phyloP scores from a whole-genome alignment of 1,139 yeast species.

The Zygoascus hellenicus region DNA sequence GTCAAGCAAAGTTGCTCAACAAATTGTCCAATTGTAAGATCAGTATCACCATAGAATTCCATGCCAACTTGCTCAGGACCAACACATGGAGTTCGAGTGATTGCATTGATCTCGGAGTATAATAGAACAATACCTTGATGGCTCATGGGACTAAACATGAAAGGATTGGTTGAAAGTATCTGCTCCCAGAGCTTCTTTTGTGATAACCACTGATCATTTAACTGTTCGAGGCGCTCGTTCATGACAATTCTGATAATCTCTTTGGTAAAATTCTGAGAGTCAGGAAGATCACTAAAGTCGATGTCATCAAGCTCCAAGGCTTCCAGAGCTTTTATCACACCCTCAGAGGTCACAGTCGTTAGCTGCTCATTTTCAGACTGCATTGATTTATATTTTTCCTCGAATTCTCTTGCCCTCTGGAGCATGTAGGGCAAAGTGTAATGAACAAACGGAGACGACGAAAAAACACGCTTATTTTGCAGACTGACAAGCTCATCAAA shows the following conservation, averaged over 20 bases:
- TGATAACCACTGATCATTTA: slow-evolving; percentile 29
- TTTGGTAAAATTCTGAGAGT: slow-evolving; percentile 20
- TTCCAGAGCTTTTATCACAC: slow-evolving; percentile 12
- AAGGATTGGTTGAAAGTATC: slow-evolving; percentile 44
- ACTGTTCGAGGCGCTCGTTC: slow-evolving; percentile 22
- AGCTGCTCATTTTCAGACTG: slow-evolving; percentile 14
- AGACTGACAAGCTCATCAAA: slow-evolving; percentile 47
- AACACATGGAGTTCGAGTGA: slow-evolving; percentile 83
- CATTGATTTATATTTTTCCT: slow-evolving; percentile 31
- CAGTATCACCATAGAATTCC: slow-evolving; percentile 88
- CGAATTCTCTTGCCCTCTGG: slow-evolving; percentile 50
- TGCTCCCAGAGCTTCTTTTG: slow-evolving; percentile 58
- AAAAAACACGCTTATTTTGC: slow-evolving; percentile 48
- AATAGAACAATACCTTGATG: slow-evolving; percentile 77
- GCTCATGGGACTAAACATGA: slow-evolving; percentile 54
- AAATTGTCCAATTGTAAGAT: slow-evolving; percentile 82
- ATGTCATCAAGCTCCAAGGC: slow-evolving; percentile 17
- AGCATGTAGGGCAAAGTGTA: slow-evolving; percentile 64
- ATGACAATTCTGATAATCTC: slow-evolving; percentile 25
- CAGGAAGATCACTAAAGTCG: slow-evolving; percentile 22
- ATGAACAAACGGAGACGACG: slow-evolving; percentile 70
- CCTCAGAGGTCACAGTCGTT: slow-evolving; percentile 17
- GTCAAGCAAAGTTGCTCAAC: slow-evolving; percentile 76
- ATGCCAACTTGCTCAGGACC: slow-evolving; percentile 82
- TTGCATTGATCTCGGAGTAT: slow-evolving; percentile 76